phyloP scores from a whole-genome alignment of 1,284 basidiomycete genomes.

The Cryptococcus maquisensis region DNA sequence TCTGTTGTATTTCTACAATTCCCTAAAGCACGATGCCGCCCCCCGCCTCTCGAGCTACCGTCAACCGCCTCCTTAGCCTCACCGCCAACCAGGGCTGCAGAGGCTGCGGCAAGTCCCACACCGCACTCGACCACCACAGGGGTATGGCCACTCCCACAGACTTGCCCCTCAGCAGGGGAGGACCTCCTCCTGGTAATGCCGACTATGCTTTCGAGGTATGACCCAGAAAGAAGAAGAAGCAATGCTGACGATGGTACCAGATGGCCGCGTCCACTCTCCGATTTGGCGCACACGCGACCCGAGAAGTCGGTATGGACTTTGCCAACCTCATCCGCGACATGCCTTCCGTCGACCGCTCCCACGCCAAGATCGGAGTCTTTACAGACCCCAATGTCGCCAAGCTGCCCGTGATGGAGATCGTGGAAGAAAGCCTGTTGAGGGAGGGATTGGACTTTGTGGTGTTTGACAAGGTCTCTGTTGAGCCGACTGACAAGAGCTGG shows the following conservation, averaged over 20 bases:
- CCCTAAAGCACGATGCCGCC: constrained; percentile 21
- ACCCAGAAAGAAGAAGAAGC: neutral
- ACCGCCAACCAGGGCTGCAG: constrained; percentile 42
- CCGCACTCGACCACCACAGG: constrained; percentile 28
- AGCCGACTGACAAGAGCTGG: constrained; percentile 76
- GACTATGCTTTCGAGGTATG: constrained; percentile 94
- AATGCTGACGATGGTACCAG: constrained; percentile 47
- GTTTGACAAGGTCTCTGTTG: constrained; percentile 77
- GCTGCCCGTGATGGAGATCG: constrained; percentile 75
- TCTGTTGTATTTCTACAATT: too few species aligned
- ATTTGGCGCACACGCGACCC: constrained; percentile 83
- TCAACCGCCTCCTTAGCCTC: constrained; percentile 36
- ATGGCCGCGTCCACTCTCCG: constrained; percentile 86
- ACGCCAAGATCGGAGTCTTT: constrained; percentile 78
- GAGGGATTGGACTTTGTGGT: constrained; percentile 63
- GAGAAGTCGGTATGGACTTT: constrained; percentile 66
- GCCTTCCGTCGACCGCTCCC: constrained; percentile 24
- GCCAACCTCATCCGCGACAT: constrained; percentile 34
- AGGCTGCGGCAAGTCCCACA: constrained; percentile 40
- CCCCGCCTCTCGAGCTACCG: constrained; percentile 34
- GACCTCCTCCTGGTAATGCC: constrained; percentile 55
- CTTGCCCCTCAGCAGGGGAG: constrained; percentile 41
- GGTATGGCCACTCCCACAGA: constrained; percentile 77
- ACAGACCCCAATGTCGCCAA: constrained; percentile 83
- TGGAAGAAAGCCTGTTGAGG: constrained; percentile 33